Percentiles rank a stretch among this genome's conserved stretches.
phyloP scores from a whole-genome alignment of 768 basidiomycete species.

The Rhodotorula kratochvilovae region DNA sequence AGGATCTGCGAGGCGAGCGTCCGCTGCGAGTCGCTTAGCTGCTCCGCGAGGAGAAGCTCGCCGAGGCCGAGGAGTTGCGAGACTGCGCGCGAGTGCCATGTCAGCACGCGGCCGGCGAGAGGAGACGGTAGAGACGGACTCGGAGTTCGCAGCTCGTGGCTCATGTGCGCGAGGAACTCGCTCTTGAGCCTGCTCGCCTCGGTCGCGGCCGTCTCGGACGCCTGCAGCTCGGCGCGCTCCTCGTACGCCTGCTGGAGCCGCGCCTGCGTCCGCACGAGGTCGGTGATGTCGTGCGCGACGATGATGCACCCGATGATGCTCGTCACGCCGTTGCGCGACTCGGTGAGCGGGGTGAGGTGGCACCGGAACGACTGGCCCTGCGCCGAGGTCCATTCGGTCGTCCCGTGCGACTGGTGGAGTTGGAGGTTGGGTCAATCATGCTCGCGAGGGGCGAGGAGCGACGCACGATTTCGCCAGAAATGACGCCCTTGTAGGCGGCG shows the following conservation, averaged over 20 bases:
- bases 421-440: too few relatives aligned
- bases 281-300: slow-evolving; percentile 38
- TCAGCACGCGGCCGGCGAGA: not conserved
- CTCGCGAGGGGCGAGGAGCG: not conserved
- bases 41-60: slow-evolving; percentile 37
- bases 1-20: slow-evolving; percentile 30
- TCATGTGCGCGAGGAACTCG: slow-evolving; percentile 31
- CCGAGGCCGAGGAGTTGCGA: slow-evolving; percentile 33
- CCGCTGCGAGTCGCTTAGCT: slow-evolving; percentile 18
- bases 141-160: slow-evolving; percentile 25
- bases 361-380: slow-evolving; percentile 7
- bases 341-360: slow-evolving; percentile 23
- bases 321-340: slow-evolving; percentile 15
- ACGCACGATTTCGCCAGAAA: slow-evolving; percentile 23
- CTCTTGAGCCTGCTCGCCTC: slow-evolving; percentile 36
- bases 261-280: slow-evolving; percentile 27
- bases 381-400: not conserved
- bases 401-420: not conserved
- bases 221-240: slow-evolving; percentile 32
- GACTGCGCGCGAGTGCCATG: not conserved
- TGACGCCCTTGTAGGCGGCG: not conserved
- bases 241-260: slow-evolving; percentile 29
- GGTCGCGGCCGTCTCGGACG: slow-evolving; percentile 34
- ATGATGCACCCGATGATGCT: slow-evolving; percentile 32
- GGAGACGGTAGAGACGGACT: not conserved